phyloP scores from a whole-genome alignment of 371 early-diverging fungal species.

The Zopfochytrium polystomum region DNA sequence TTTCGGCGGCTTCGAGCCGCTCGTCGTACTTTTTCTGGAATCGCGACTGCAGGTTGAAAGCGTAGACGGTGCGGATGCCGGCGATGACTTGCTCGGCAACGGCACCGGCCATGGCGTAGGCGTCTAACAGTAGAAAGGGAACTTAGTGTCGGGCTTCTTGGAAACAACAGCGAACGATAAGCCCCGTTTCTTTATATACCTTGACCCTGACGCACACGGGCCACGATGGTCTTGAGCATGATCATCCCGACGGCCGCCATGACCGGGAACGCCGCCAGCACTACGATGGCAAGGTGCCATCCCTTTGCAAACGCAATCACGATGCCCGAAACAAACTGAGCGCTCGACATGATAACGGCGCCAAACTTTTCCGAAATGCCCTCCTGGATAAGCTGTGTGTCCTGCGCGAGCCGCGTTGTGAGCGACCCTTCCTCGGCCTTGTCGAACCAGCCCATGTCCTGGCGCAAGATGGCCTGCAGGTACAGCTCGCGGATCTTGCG shows the following conservation, averaged over 20 bases:
- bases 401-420: slow-evolving; percentile 60
- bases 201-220: too few species aligned
- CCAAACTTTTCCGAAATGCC: slow-evolving; percentile 83
- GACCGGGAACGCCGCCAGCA: slow-evolving; percentile 65
- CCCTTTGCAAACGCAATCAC: slow-evolving; percentile 81
- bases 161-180: too few species aligned
- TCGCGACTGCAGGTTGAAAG: too few species aligned
- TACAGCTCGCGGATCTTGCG: slow-evolving; percentile 37
- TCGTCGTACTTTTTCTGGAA: too few species aligned
- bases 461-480: slow-evolving; percentile 59
- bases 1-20: too few species aligned
- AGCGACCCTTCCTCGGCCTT: slow-evolving; percentile 55
- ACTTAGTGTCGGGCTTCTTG: too few species aligned
- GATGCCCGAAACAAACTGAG: slow-evolving; percentile 80
- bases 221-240: too few species aligned
- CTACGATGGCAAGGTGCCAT: slow-evolving; percentile 83
- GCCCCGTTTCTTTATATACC: too few species aligned
- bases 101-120: too few species aligned
- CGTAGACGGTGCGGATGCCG: too few species aligned
- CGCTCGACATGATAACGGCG: slow-evolving; percentile 58
- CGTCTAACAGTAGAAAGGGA: too few species aligned
- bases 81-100: too few species aligned
- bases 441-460: slow-evolving; percentile 93
- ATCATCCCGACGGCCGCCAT: slow-evolving; percentile 42
- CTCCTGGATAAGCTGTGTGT: slow-evolving; percentile 49